A percentile compares a stretch with the other conserved stretches of the same genome.
phyloP scores from a whole-genome alignment of 2,329 filamentous ascomycete genomes.

The Rugonectria rugulosa region DNA sequence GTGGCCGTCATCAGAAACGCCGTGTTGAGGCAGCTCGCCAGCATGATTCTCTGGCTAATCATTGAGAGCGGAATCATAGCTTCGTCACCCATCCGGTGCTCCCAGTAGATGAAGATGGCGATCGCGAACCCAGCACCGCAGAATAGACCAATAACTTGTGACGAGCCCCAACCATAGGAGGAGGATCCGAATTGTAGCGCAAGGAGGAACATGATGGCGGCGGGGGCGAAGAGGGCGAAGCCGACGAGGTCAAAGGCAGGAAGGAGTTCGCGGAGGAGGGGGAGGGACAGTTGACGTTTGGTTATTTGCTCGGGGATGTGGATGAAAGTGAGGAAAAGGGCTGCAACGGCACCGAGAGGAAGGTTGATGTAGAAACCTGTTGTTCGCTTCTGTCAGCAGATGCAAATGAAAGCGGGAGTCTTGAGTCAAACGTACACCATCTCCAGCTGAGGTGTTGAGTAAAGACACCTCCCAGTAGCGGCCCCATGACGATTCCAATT shows the following conservation, averaged over 20 bases:
- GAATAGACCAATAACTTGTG: conserved; percentile 51
- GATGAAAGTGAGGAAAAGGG: conserved; percentile 41
- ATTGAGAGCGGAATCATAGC: conserved; percentile 57
- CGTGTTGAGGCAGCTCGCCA: conserved; percentile 46
- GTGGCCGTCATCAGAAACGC: conserved; percentile 51
- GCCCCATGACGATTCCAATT: conserved; percentile 41
- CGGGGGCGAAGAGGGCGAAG: conserved; percentile 52
- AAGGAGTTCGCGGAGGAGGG: conserved; percentile 35
- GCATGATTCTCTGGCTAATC: conserved; percentile 49
- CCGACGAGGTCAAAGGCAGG: conserved; percentile 50
- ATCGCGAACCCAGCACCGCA: conserved; percentile 44
- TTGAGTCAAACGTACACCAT: conserved; percentile 33
- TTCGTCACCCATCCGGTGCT: conserved; percentile 50
- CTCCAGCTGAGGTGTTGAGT: conserved; percentile 42
- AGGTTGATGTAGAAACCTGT: conserved; percentile 57
- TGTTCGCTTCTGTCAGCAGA: not conserved
- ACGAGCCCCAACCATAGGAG: conserved; percentile 43
- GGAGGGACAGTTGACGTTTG: conserved; percentile 39
- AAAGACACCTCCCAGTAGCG: conserved; percentile 40
- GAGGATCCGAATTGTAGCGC: conserved; percentile 54
- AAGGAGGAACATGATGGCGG: conserved; percentile 52
- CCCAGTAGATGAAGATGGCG: conserved; percentile 49
- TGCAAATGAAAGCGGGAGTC: not conserved
- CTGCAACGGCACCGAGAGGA: conserved; percentile 50
- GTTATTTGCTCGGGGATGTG: conserved; percentile 47